A percentile compares a stretch with the other conserved stretches of the same genome.
These are phyloP conservation scores for Cyberlindnera suaveolens DNA, from an alignment of 805 yeast genomes.

Conservation along the genomic window DNA sequence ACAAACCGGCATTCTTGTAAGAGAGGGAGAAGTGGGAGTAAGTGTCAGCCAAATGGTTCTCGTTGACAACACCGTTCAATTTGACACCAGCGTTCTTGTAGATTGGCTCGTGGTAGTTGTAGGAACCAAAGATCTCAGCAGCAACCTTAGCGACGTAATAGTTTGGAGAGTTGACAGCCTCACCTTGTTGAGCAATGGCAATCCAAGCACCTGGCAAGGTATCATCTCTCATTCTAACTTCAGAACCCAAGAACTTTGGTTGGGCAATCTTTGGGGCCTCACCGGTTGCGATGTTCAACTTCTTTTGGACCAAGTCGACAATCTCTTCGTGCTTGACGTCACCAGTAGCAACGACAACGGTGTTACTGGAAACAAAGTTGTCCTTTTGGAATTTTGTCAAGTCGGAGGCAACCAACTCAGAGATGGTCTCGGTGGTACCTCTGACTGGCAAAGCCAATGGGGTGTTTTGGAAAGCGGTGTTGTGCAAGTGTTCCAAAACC, in stretches of 20 bases:
- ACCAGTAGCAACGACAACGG: slow-evolving; percentile 68
- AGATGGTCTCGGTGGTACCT: slow-evolving; percentile 66
- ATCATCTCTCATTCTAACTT: slow-evolving; percentile 84
- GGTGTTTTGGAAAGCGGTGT: slow-evolving; percentile 84
- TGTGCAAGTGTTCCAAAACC: slow-evolving; percentile 68
- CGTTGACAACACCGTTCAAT: slow-evolving; percentile 61
- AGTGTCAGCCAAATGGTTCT: slow-evolving; percentile 66
- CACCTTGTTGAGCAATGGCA: slow-evolving; percentile 71
- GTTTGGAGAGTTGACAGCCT: slow-evolving; percentile 54
- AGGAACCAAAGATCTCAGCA: slow-evolving; percentile 53
- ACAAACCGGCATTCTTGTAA: slow-evolving; percentile 73
- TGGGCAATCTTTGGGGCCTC: slow-evolving; percentile 41
- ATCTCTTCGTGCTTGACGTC: slow-evolving; percentile 63
- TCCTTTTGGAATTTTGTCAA: slow-evolving; percentile 46
- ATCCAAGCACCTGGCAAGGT: slow-evolving; percentile 77
- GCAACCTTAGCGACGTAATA: slow-evolving; percentile 72
- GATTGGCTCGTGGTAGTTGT: slow-evolving; percentile 47
- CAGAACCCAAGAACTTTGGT: slow-evolving; percentile 76
- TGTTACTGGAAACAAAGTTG: slow-evolving; percentile 56
- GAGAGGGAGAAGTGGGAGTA: slow-evolving; percentile 67
- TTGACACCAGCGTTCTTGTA: slow-evolving; percentile 60
- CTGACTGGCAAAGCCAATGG: slow-evolving; percentile 69
- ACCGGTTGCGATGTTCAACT: slow-evolving; percentile 45
- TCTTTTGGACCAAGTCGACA: slow-evolving; percentile 56
- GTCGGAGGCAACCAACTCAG: slow-evolving; percentile 53